Conservation (phyloP, 768 basidiomycete species). For the Amanita polypyramis region DNA sequence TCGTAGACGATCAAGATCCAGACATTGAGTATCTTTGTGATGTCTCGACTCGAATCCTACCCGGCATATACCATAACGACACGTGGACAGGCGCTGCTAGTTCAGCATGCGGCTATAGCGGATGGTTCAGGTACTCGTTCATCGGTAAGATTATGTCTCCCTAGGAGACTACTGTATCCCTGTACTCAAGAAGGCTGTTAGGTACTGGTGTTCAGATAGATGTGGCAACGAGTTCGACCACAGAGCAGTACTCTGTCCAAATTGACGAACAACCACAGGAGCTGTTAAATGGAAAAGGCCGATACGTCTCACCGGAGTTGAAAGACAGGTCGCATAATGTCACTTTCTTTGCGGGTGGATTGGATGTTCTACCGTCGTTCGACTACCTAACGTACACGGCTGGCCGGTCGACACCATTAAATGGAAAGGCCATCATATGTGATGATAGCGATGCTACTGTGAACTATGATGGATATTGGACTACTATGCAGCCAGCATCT, state of each 20-base stretch:
- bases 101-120: conserved; percentile 19
- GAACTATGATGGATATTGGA: conserved; percentile 26
- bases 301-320: conserved; percentile 21
- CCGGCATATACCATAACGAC: conserved; percentile 26
- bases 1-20: conserved; percentile 30
- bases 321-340: conserved; percentile 27
- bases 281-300: conserved; percentile 19
- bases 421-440: conserved; percentile 24
- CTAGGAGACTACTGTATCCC: neutral
- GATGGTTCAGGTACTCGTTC: conserved; percentile 31
- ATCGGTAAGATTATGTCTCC: conserved; percentile 17
- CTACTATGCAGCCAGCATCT: conserved; percentile 12
- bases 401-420: conserved; percentile 23
- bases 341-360: conserved; percentile 21
- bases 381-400: conserved; percentile 31
- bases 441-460: conserved; percentile 24
- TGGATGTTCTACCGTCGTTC: conserved; percentile 20
- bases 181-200: conserved; percentile 7
- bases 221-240: conserved; percentile 12
- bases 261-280: conserved; percentile 25
- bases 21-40: conserved; percentile 27
- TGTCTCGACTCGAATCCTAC: conserved; percentile 20
- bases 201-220: conserved; percentile 23
- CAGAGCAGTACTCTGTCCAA: conserved; percentile 21
- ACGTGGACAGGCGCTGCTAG: conserved; percentile 27